These are phyloP conservation scores for Priceomyces fermenticarens DNA, from an alignment of 805 yeast species.

Conservation along the genomic window DNA sequence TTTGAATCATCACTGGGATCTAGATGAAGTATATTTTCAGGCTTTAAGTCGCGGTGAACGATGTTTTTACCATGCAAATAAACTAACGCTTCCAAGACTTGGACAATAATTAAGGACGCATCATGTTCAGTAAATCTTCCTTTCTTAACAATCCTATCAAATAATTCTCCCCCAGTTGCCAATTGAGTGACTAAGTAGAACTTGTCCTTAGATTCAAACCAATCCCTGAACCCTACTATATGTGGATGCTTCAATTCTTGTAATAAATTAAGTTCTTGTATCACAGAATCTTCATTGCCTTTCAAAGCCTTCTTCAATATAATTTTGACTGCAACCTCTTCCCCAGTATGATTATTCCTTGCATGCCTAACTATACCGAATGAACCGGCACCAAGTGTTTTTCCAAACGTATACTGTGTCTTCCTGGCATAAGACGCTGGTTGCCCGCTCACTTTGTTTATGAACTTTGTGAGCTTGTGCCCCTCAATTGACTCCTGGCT, in stretches of 20 bases:
- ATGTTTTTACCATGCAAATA: constrained; percentile 76
- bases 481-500: constrained; percentile 7
- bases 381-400: constrained; percentile 90
- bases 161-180: constrained; percentile 95
- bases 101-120: constrained; percentile 72
- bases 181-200: constrained; percentile 91
- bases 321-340: constrained; percentile 87
- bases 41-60: constrained; percentile 93
- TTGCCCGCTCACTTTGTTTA: constrained; percentile 66
- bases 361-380: constrained; percentile 92
- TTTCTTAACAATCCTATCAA: constrained; percentile 75
- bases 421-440: constrained; percentile 69
- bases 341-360: constrained; percentile 42
- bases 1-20: constrained; percentile 54
- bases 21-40: constrained; percentile 83
- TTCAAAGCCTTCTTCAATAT: constrained; percentile 80
- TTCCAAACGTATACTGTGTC: constrained; percentile 69
- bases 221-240: constrained; percentile 85
- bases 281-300: constrained; percentile 72
- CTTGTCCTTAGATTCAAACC: constrained; percentile 92
- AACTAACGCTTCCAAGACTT: constrained; percentile 71
- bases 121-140: constrained; percentile 89
- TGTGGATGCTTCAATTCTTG: constrained; percentile 74
- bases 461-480: constrained; percentile 28
- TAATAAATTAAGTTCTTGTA: constrained; percentile 73